Conservation (phyloP, 345 rosid species). For the Gossypium thurberi region DNA sequence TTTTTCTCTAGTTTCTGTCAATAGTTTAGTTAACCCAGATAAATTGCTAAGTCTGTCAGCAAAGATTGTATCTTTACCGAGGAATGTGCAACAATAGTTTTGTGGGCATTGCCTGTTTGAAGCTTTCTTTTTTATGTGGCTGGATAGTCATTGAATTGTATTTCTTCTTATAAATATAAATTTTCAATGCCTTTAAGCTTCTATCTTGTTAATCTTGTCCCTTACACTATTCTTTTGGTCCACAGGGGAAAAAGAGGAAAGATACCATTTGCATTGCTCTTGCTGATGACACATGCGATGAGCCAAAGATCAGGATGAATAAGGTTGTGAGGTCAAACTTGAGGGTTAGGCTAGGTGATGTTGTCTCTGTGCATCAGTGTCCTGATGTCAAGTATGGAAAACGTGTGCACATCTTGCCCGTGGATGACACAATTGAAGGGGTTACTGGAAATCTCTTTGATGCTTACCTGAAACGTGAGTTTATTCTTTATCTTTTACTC, state of each 20-base stretch:
- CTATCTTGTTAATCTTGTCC: background rate
- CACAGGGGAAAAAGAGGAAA: slow-evolving; percentile 77
- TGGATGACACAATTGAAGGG: slow-evolving; percentile 89
- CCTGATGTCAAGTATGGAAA: slow-evolving; percentile 90
- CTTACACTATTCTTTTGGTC: slow-evolving; percentile 4
- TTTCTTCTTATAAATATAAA: background rate
- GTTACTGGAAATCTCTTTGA: slow-evolving; percentile 90
- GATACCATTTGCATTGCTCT: slow-evolving; percentile 84
- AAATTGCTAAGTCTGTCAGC: background rate
- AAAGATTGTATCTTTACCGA: background rate
- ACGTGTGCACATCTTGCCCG: slow-evolving; percentile 88
- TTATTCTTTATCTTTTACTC: background rate
- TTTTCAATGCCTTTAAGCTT: background rate
- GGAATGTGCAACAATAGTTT: background rate
- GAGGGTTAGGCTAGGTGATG: slow-evolving; percentile 90
- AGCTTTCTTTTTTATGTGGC: background rate
- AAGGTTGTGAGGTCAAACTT: slow-evolving; percentile 80
- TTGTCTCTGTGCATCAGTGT: slow-evolving; percentile 82
- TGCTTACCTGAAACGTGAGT: slow-evolving; percentile 89
- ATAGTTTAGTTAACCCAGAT: background rate
- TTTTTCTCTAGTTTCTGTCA: background rate
- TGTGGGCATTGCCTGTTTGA: background rate
- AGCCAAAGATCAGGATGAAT: slow-evolving; percentile 84
- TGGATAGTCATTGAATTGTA: background rate
- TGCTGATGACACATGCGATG: slow-evolving; percentile 76